Percentiles rank a stretch among this genome's conserved stretches.
These are phyloP conservation scores for Zhuliangozyma parablackwelliae DNA, from an alignment of 1,139 yeast species.

Conservation along the genomic window DNA sequence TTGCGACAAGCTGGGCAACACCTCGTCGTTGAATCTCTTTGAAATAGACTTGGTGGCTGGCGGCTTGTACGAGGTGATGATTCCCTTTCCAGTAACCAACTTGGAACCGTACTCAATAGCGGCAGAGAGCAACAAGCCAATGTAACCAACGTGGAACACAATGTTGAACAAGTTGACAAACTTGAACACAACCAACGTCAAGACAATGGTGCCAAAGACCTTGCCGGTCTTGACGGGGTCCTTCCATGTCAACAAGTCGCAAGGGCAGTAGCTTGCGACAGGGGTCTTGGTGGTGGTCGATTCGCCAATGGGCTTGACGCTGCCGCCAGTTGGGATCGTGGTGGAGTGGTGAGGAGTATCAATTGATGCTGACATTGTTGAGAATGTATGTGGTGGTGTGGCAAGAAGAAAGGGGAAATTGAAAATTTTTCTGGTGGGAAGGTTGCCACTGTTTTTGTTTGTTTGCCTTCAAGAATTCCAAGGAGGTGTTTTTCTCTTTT, in stretches of 20 bases:
- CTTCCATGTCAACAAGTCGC: slow-evolving; percentile 68
- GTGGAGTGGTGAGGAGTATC: too few species aligned
- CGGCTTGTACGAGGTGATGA: slow-evolving; percentile 65
- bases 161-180: slow-evolving; percentile 67
- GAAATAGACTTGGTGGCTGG: slow-evolving; percentile 32
- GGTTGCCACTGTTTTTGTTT: too few species aligned
- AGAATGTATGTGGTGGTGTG: too few species aligned
- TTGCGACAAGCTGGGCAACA: slow-evolving; percentile 43
- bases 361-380: too few species aligned
- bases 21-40: slow-evolving; percentile 33
- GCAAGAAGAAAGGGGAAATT: too few species aligned
- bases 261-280: slow-evolving; percentile 12
- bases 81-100: slow-evolving; percentile 64
- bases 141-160: slow-evolving; percentile 51
- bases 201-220: slow-evolving; percentile 63
- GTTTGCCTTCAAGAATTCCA: too few species aligned
- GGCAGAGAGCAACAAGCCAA: slow-evolving; percentile 54
- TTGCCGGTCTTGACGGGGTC: slow-evolving; percentile 77
- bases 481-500: too few species aligned
- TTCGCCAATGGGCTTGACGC: too few species aligned
- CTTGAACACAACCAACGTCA: slow-evolving; percentile 59
- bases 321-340: too few species aligned
- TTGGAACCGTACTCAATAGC: slow-evolving; percentile 67
- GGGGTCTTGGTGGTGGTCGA: slow-evolving; percentile 10
- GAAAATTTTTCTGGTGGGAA: too few species aligned